phyloP scores from a whole-genome alignment of 768 basidiomycete species.

The Boletus speciosus region DNA sequence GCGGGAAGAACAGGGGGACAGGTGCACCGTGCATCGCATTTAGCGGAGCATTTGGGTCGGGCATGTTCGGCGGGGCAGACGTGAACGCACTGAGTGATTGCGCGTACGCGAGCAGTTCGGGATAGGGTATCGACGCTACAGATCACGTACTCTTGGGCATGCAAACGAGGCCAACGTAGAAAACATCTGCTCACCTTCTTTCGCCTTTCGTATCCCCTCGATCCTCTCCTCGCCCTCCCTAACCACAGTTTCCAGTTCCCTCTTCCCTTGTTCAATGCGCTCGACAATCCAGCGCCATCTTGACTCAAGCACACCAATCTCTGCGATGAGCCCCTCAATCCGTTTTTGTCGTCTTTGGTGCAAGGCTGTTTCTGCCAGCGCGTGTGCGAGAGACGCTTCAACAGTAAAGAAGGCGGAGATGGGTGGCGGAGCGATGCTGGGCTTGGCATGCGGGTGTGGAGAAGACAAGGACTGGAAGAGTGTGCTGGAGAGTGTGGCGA shows the following conservation, averaged over 20 bases:
- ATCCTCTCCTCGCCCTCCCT: conserved; percentile 73
- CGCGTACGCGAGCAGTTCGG: conserved; percentile 79
- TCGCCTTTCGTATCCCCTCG: conserved; percentile 66
- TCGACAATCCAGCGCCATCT: conserved; percentile 67
- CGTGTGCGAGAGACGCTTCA: conserved; percentile 62
- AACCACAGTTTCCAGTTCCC: conserved; percentile 65
- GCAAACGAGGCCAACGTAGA: neutral
- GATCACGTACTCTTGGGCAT: neutral
- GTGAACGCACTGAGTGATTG: conserved; percentile 84
- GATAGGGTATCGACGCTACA: conserved; percentile 75
- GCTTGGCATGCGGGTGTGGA: conserved; percentile 37
- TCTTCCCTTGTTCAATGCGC: conserved; percentile 62
- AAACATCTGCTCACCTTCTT: conserved; percentile 48
- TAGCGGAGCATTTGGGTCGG: conserved; percentile 57
- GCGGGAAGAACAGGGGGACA: conserved; percentile 81
- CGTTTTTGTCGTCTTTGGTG: conserved; percentile 76
- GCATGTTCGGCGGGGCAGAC: conserved; percentile 86
- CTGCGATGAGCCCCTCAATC: conserved; percentile 68
- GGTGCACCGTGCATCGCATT: conserved; percentile 55
- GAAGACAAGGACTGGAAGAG: conserved; percentile 76
- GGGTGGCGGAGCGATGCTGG: conserved; percentile 41
- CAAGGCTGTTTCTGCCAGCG: conserved; percentile 58
- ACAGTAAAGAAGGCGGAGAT: conserved; percentile 54
- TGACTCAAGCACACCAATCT: conserved; percentile 64
- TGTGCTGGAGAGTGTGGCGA: conserved; percentile 61